Evolutionary conservation across 306 rosid genomes (phyloP), one percentile per base, ranked within the genome.

Genomic region (Trifolium repens): DNA sequence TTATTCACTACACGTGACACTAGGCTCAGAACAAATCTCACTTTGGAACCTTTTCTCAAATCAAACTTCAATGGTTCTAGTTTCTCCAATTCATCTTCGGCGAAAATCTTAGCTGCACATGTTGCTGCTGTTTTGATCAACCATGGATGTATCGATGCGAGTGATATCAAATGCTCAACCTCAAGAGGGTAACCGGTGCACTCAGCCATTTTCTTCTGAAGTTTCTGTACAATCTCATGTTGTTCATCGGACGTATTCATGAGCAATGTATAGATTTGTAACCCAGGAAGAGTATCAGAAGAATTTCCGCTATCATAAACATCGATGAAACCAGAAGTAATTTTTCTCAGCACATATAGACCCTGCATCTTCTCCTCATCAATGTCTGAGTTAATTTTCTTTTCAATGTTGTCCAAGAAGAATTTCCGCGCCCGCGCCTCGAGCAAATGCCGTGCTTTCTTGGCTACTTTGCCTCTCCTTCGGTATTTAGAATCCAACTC

Each of bases 91-190:
- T 22, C 24, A 0, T 22, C 77, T 0, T 13, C 8, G 2, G 27
- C 54, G 43, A 94, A 87, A 69, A 94, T 88, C 84, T 87, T 94
- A 4, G 61, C 47, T 42, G 93, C 94, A 57, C 91, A 94, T 9
- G 68, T 79, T 3, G 93, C 80, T 2, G 94, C 85, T 4, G 96
- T 84, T 86, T 83, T 87, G 42, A 91, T 78, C 77, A 94, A 61
- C 98, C 96, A 94, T 9, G 98, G 98, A 85, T 94, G 98, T 47
- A 94, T 94, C 40, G 98, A 91, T 17, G 89, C 97, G 34, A 94
- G 98, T 44, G 98, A 91, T 60, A 94, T 89, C 85, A 94, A 26
- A 78, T 91, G 97, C 79, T 91, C 98, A 4, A 94, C 69, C 74
- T 94, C 97, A 62, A 94, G 83, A 10, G 94, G 97, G 74, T 87